Conservation (phyloP, 805 yeast genomes). For the Zygotorulaspora chibaensis region DNA sequence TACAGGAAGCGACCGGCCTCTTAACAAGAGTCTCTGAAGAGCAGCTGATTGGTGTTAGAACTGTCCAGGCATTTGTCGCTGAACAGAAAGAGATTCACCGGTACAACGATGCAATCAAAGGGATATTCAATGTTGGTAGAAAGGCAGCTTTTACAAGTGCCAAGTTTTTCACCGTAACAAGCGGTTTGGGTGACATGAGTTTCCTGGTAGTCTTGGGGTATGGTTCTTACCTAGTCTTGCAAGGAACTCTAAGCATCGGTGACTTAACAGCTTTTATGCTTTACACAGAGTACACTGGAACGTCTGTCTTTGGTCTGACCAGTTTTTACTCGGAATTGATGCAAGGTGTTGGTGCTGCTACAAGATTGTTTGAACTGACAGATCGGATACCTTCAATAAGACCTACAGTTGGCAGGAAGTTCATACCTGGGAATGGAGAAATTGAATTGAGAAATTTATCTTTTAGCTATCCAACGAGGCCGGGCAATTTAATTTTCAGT, state of each 20-base stretch:
- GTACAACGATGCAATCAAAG: slow-evolving; percentile 68
- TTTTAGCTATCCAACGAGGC: slow-evolving; percentile 87
- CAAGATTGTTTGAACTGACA: slow-evolving; percentile 81
- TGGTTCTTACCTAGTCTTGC: slow-evolving; percentile 77
- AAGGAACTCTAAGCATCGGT: slow-evolving; percentile 76
- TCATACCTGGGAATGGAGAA: slow-evolving; percentile 37
- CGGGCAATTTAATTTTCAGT: slow-evolving; percentile 53
- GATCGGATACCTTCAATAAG: slow-evolving; percentile 70
- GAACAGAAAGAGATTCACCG: slow-evolving; percentile 75
- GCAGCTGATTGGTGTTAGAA: slow-evolving; percentile 77
- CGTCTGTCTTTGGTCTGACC: slow-evolving; percentile 86
- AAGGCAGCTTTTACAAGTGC: slow-evolving; percentile 80
- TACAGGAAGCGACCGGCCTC: slow-evolving; percentile 83
- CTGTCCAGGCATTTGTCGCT: slow-evolving; percentile 90
- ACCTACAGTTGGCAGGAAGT: slow-evolving; percentile 55
- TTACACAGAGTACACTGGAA: slow-evolving; percentile 92
- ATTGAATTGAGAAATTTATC: slow-evolving; percentile 63
- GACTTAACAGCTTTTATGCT: slow-evolving; percentile 90
- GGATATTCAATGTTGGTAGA: slow-evolving; percentile 63
- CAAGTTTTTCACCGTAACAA: slow-evolving; percentile 69
- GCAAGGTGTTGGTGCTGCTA: slow-evolving; percentile 98
- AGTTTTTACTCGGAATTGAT: slow-evolving; percentile 90
- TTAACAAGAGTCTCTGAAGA: slow-evolving; percentile 91
- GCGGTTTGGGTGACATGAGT: slow-evolving; percentile 79
- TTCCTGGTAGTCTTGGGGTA: slow-evolving; percentile 69